These are phyloP conservation scores for Rhexocercosporidium sp. DNA, from an alignment of 2,329 filamentous ascomycete genomes.

Conservation along the genomic window DNA sequence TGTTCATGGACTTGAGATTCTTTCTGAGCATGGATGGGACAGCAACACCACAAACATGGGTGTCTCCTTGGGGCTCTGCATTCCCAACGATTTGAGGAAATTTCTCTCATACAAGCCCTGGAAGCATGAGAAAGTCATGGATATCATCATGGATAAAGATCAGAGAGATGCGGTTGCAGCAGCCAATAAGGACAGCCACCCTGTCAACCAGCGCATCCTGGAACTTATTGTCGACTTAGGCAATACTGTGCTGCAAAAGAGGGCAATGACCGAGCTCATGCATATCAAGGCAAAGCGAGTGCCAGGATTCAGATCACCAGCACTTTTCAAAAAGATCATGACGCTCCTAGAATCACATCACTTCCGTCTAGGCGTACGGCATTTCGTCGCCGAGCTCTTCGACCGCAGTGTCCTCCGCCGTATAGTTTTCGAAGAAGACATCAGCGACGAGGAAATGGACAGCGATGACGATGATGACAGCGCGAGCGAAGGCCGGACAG, in stretches of 20 bases:
- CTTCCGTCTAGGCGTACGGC: conserved; percentile 83
- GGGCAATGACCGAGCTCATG: conserved; percentile 80
- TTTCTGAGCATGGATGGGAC: conserved; percentile 91
- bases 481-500: conserved; percentile 49
- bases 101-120: conserved; percentile 75
- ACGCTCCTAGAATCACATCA: conserved; percentile 86
- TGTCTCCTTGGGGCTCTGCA: conserved; percentile 83
- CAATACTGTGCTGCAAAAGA: conserved; percentile 91
- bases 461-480: conserved; percentile 54
- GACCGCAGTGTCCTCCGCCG: conserved; percentile 86
- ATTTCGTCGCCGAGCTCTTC: conserved; percentile 92
- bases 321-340: conserved; percentile 85
- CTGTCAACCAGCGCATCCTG: conserved; percentile 74
- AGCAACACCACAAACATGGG: conserved; percentile 85
- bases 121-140: conserved; percentile 46
- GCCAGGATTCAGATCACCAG: conserved; percentile 74
- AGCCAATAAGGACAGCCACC: conserved; percentile 60
- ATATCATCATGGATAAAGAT: conserved; percentile 47
- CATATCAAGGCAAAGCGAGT: conserved; percentile 79
- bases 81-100: conserved; percentile 78
- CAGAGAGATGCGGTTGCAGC: conserved; percentile 53
- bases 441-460: conserved; percentile 42
- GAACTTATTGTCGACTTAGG: conserved; percentile 87
- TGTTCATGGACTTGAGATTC: conserved; percentile 87
- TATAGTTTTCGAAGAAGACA: conserved; percentile 76